Percentiles rank a stretch among this genome's conserved stretches.
These are phyloP conservation scores for Tremella mesenterica DNA, from an alignment of 768 basidiomycete species.

Conservation along the genomic window DNA sequence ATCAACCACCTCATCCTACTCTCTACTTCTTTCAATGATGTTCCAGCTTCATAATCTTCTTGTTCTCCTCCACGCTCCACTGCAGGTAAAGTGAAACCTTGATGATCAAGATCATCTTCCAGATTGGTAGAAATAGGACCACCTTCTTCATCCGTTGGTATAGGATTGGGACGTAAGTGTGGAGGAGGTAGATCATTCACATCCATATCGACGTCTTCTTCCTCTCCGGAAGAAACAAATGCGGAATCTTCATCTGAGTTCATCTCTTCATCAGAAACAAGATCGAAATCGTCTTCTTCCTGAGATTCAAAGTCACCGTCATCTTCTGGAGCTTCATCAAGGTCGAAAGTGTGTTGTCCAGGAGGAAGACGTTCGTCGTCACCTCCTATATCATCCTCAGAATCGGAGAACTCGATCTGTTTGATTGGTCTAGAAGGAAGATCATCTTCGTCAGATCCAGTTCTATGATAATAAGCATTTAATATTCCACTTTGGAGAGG, in stretches of 20 bases:
- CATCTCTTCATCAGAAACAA: constrained; percentile 22
- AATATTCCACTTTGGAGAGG: constrained; percentile 3
- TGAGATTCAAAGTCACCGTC: constrained; percentile 27
- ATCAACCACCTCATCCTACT: constrained; percentile 44
- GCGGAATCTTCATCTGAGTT: constrained; percentile 30
- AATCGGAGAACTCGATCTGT: constrained; percentile 37
- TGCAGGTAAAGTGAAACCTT: constrained; percentile 40
- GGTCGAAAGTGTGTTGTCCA: constrained; percentile 36
- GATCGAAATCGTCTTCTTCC: constrained; percentile 25
- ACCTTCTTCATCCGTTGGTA: constrained; percentile 27
- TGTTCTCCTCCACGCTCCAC: constrained; percentile 37
- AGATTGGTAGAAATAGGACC: constrained; percentile 40
- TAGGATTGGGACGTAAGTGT: constrained; percentile 32
- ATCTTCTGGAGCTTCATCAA: constrained; percentile 31
- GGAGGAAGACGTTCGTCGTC: constrained; percentile 26
- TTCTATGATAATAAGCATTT: neutral
- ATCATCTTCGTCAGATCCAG: constrained; percentile 11
- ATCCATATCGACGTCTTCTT: constrained; percentile 32
- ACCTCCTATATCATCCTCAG: constrained; percentile 20
- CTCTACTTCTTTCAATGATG: constrained; percentile 42
- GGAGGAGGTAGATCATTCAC: constrained; percentile 26
- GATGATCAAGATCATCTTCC: constrained; percentile 37
- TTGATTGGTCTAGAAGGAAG: constrained; percentile 28
- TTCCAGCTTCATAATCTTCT: constrained; percentile 41
- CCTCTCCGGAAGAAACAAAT: constrained; percentile 35